phyloP scores from a whole-genome alignment of 345 rosid genomes.

The Barbarea vulgaris region DNA sequence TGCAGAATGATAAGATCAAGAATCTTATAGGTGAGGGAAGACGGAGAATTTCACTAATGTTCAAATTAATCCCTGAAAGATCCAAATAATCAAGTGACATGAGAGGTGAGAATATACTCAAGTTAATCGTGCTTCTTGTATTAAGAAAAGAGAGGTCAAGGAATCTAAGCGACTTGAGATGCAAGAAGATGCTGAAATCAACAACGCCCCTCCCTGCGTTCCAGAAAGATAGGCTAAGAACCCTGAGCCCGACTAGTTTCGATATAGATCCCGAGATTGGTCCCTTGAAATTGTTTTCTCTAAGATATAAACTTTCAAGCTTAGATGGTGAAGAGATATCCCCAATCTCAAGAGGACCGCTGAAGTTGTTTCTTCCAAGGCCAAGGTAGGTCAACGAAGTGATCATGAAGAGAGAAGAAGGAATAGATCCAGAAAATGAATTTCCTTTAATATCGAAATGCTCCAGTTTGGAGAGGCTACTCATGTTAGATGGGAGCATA shows the following conservation, averaged over 20 bases:
- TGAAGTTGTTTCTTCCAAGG: not conserved
- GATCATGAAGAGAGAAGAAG: conserved; percentile 4
- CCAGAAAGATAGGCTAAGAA: not conserved
- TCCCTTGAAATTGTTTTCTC: conserved; percentile 37
- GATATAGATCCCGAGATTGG: conserved; percentile 28
- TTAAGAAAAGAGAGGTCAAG: not conserved
- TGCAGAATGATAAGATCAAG: conserved; percentile 16
- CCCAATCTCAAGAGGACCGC: conserved; percentile 14
- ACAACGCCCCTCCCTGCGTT: not conserved
- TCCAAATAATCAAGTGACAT: not conserved
- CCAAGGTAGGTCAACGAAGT: not conserved
- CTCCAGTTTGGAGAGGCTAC: not conserved
- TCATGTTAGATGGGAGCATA: conserved; percentile 28
- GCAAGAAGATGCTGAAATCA: conserved; percentile 23
- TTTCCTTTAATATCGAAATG: not conserved
- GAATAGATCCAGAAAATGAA: not conserved
- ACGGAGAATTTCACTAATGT: conserved; percentile 1
- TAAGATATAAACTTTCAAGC: rapidly evolving
- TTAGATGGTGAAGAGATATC: not conserved
- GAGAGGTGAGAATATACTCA: not conserved
- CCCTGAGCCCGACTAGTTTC: not conserved
- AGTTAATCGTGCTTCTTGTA: conserved; percentile 13
- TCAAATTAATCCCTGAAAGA: conserved; percentile 25
- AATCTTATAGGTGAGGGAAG: not conserved
- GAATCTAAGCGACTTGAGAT: not conserved